Evolutionary conservation across 1,284 basidiomycete genomes (phyloP).

Genomic region (Stygiomarasmius scandens): DNA sequence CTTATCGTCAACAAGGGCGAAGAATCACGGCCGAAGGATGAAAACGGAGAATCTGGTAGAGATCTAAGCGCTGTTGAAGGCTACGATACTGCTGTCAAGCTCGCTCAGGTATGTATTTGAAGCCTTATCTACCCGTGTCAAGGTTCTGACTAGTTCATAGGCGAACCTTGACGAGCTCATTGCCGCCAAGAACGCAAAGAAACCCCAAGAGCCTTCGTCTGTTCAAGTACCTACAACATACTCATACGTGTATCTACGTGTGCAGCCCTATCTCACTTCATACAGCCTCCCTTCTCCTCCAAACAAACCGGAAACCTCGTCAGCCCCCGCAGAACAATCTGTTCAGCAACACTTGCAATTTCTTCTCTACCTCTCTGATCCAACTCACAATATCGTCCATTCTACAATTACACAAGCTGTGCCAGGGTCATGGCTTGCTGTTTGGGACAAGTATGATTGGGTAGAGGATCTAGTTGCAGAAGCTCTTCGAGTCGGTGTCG

Average conservation of each 20-base stretch:
- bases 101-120: constrained; percentile 65
- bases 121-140: neutral
- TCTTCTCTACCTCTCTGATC: constrained; percentile 82
- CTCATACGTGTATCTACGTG: constrained; percentile 90
- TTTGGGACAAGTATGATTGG: constrained; percentile 94
- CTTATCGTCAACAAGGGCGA: constrained; percentile 86
- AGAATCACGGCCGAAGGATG: constrained; percentile 68
- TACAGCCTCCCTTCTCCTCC: constrained; percentile 46
- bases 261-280: constrained; percentile 83
- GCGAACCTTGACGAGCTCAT: constrained; percentile 80
- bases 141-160: constrained; percentile 36
- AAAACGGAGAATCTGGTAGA: constrained; percentile 43
- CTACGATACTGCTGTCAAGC: constrained; percentile 80
- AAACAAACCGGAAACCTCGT: constrained; percentile 18
- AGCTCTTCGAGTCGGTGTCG: constrained; percentile 76
- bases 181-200: constrained; percentile 55
- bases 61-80: constrained; percentile 86
- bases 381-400: constrained; percentile 75
- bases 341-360: constrained; percentile 76
- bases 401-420: constrained; percentile 82
- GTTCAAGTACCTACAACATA: constrained; percentile 79
- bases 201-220: constrained; percentile 41
- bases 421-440: constrained; percentile 79
- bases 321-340: constrained; percentile 26
- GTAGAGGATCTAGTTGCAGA: constrained; percentile 93